phyloP scores from a whole-genome alignment of 257 asterid species.

The Petrea volubilis region DNA sequence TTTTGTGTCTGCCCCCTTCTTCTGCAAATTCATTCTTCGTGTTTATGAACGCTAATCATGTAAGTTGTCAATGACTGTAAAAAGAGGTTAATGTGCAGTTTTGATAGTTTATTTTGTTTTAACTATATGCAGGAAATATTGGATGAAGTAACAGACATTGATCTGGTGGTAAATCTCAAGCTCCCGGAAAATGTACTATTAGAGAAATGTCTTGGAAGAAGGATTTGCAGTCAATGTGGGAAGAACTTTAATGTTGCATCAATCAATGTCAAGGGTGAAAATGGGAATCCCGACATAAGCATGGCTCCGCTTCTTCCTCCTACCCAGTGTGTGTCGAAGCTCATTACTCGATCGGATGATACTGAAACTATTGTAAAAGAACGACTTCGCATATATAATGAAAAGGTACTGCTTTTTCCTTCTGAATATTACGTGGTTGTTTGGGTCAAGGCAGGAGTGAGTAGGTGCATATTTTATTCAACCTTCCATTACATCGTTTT shows the following conservation, averaged over 20 bases:
- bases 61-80: constrained; percentile 1
- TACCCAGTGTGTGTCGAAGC: constrained; percentile 74
- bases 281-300: constrained; percentile 76
- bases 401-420: constrained; percentile 60
- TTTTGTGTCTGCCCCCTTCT: neutral
- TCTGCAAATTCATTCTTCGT: neutral
- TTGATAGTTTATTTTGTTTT: neutral
- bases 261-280: constrained; percentile 76
- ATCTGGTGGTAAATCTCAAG: constrained; percentile 92
- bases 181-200: constrained; percentile 86
- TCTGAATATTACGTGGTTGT: neutral
- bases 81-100: constrained; percentile 9
- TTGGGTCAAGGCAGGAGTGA: neutral
- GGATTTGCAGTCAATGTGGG: constrained; percentile 89
- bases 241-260: constrained; percentile 93
- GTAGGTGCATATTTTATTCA: neutral
- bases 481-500: neutral
- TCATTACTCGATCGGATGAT: constrained; percentile 91
- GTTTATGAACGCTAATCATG: neutral
- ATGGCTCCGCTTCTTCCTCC: constrained; percentile 98
- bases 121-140: constrained; percentile 69
- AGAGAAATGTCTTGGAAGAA: constrained; percentile 95
- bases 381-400: constrained; percentile 76
- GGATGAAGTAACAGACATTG: constrained; percentile 86
- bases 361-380: constrained; percentile 79